Percentiles rank a stretch among this genome's conserved stretches.
These are phyloP conservation scores for Tylopilus subfusipes DNA, from an alignment of 768 basidiomycete species.

Conservation along the genomic window DNA sequence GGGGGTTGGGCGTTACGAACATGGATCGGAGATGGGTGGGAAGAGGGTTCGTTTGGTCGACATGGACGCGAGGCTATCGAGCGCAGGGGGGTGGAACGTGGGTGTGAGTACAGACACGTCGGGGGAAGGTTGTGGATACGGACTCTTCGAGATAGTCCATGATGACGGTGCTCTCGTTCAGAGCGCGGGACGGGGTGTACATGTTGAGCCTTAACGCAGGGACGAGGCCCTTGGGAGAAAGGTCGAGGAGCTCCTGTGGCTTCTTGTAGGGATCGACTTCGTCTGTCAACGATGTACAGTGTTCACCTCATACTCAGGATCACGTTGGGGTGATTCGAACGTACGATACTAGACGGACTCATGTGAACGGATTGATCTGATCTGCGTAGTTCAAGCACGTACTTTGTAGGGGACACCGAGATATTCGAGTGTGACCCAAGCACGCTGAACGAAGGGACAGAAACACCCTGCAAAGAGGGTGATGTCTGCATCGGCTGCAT, in stretches of 20 bases:
- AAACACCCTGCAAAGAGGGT: slow-evolving; percentile 72
- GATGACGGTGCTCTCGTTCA: slow-evolving; percentile 81
- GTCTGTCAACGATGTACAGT: slow-evolving; percentile 37
- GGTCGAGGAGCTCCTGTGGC: slow-evolving; percentile 70
- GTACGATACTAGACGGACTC: slow-evolving; percentile 36
- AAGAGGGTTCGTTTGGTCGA: slow-evolving; percentile 51
- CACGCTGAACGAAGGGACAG: slow-evolving; percentile 81
- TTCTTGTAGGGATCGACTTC: slow-evolving; percentile 85
- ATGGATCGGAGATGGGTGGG: slow-evolving; percentile 56
- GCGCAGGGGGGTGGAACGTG: neutral
- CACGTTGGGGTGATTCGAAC: slow-evolving; percentile 3
- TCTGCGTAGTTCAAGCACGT: slow-evolving; percentile 10
- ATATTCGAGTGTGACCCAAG: slow-evolving; percentile 72
- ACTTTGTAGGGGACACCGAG: slow-evolving; percentile 71
- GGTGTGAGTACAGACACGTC: no score
- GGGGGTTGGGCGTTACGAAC: slow-evolving; percentile 35
- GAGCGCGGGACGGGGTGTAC: slow-evolving; percentile 51
- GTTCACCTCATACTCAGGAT: neutral
- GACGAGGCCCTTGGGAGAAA: slow-evolving; percentile 81
- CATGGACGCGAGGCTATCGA: slow-evolving; percentile 44
- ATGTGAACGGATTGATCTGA: neutral
- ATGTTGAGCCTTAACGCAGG: slow-evolving; percentile 60
- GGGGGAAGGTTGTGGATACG: slow-evolving; percentile 13
- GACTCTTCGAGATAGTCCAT: slow-evolving; percentile 79
- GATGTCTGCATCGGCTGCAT: slow-evolving; percentile 47